Base-by-base conservation (phyloP, 805 yeast genomes). In the Wickerhamiella azyma region DNA sequence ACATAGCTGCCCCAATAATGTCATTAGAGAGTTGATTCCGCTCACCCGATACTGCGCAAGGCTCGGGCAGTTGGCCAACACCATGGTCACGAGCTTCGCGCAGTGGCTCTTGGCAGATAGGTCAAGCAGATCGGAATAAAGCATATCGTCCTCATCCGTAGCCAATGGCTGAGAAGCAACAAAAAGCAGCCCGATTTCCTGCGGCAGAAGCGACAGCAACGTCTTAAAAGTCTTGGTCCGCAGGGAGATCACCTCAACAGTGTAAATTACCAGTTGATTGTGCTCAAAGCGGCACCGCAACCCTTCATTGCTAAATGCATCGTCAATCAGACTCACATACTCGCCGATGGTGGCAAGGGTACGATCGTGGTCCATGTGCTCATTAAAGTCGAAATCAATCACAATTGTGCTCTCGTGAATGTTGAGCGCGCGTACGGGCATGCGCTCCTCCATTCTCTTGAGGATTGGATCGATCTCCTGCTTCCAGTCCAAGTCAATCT, bases 291-390 rank as follows among this genome's bases (percentile, higher is more conserved):
- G 76, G 2, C 96, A 95, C 62, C 85, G 94, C 14, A 88, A 70
- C 33, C 75, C 75, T 42, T 70, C 72, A 14, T 71, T 74, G 13
- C 73, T 71, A 58, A 76, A 82, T 28, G 80, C 66, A 40, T 81
- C 92, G 62, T 89, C 86, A 47, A 88, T 76, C 60, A 85, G 86
- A 19, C 88, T 79, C 40, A 88, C 78, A 47, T 81, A 73, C 55
- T 86, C 96, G 41, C 96, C 96, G 64, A 85, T 74, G 16, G 79
- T 71, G 40, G 79, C 70, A 26, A 72, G 62, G 44, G 77, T 76
- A 55, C 94, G 74, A 43, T 79, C 85, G 17, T 50, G 49, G 24
- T 32, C 46, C 26, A 69, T 66, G 38, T 74, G 77, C 39, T 72
- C 74, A 21, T 43, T 50, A 9, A 49, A 47, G n/a, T 83, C 86